phyloP scores from a whole-genome alignment of 2,329 filamentous ascomycete genomes.

The Clonostachys rosea region DNA sequence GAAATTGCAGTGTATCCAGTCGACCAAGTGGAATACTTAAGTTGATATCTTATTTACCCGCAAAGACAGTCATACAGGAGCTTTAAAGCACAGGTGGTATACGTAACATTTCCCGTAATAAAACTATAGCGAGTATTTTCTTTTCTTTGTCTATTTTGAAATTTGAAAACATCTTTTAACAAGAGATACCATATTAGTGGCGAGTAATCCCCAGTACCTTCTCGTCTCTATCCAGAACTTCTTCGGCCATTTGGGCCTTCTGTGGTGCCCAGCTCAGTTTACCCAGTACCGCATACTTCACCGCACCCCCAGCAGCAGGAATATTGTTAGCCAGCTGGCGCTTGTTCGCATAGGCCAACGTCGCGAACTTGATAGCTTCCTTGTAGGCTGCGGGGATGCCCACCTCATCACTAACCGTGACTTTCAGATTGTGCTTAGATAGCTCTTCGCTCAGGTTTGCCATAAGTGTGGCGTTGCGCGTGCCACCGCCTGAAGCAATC shows the following conservation, averaged over 20 bases:
- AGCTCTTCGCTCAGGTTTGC: slow-evolving; percentile 7
- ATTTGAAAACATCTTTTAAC: no score
- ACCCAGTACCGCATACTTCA: slow-evolving; percentile 15
- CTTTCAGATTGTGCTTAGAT: slow-evolving; percentile 7
- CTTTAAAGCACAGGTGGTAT: no score
- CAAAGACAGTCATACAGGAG: no score
- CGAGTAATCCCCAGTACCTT: neutral
- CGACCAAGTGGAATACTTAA: no score
- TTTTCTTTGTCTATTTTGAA: no score
- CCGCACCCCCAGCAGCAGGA: slow-evolving; percentile 17
- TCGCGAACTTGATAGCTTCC: slow-evolving; percentile 22
- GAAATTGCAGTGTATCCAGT: no score
- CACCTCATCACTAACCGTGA: slow-evolving; percentile 15
- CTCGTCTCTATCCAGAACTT: neutral
- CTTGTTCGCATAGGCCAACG: slow-evolving; percentile 17
- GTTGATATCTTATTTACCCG: no score
- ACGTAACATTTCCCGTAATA: no score
- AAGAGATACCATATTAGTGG: no score
- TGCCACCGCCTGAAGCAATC: slow-evolving; percentile 17
- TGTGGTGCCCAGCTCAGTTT: slow-evolving; percentile 15
- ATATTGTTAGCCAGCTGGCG: slow-evolving; percentile 18
- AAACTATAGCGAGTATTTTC: no score
- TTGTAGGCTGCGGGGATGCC: slow-evolving; percentile 20
- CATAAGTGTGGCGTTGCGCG: slow-evolving; percentile 14
- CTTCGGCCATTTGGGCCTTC: neutral